Evolutionary conservation across 257 asterid species (phyloP).

Genomic region (Nicotiana obtusifolia): DNA sequence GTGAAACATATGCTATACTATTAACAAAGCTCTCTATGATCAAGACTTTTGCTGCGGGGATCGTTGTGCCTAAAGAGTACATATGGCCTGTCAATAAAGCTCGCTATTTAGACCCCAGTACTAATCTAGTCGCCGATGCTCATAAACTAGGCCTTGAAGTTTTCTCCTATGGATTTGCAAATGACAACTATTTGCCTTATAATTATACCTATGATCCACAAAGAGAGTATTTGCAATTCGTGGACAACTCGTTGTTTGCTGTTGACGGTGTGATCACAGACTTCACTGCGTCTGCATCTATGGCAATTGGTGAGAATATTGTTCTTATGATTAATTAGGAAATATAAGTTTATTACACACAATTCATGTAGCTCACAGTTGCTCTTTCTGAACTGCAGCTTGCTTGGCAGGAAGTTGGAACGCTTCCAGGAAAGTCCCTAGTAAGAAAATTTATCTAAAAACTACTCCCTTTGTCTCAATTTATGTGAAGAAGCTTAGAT

Average conservation of each 20-base stretch:
- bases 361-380: neutral
- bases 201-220: conserved; percentile 86
- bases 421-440: conserved; percentile 34
- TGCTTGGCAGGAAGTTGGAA: conserved; percentile 55
- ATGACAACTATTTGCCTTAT: conserved; percentile 55
- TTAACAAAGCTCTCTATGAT: conserved; percentile 40
- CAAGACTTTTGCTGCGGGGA: conserved; percentile 71
- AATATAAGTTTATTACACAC: neutral
- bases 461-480: too few species aligned
- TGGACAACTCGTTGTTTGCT: conserved; percentile 56
- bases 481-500: too few species aligned
- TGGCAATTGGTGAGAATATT: conserved; percentile 53
- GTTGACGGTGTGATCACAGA: conserved; percentile 84
- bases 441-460: conserved; percentile 34
- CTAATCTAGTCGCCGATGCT: conserved; percentile 67
- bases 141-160: conserved; percentile 70
- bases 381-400: conserved; percentile 37
- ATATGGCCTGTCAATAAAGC: conserved; percentile 57
- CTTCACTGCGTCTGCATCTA: conserved; percentile 82
- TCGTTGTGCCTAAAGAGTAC: conserved; percentile 73
- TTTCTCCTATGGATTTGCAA: conserved; percentile 73
- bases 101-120: conserved; percentile 51
- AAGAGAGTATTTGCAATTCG: conserved; percentile 60
- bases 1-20: conserved; percentile 43
- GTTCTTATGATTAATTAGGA: neutral